Percentiles rank a stretch among this genome's conserved stretches.
Evolutionary conservation across 2,329 filamentous ascomycete species (phyloP).

Genomic region (Pezicula carpinea): DNA sequence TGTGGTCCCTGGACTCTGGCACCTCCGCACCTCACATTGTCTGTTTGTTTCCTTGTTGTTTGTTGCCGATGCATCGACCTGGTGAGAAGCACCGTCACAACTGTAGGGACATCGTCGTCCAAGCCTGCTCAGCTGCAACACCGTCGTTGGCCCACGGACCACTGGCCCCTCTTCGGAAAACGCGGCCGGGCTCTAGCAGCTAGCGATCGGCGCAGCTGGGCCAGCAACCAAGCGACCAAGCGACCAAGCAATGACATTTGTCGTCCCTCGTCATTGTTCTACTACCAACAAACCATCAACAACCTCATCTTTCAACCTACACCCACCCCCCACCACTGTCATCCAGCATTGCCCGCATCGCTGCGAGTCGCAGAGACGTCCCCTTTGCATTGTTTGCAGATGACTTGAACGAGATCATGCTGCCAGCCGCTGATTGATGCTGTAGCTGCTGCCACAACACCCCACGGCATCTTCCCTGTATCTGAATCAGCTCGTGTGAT

Average conservation of each 20-base stretch:
- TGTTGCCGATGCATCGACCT: too few relatives aligned
- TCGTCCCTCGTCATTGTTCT: background rate
- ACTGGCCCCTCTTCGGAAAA: too few relatives aligned
- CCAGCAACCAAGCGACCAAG: background rate
- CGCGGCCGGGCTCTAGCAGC: too few relatives aligned
- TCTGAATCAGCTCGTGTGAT: slow-evolving; percentile 18
- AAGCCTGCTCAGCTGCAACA: too few relatives aligned
- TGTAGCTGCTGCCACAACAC: slow-evolving; percentile 3
- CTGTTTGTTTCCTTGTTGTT: too few relatives aligned
- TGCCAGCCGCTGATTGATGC: slow-evolving; percentile 15
- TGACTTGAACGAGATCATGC: slow-evolving; percentile 18
- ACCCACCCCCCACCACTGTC: background rate
- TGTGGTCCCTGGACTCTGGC: too few relatives aligned
- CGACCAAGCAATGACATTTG: background rate
- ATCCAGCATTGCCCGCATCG: background rate
- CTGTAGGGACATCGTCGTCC: too few relatives aligned
- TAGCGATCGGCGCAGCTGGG: background rate
- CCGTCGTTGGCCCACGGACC: too few relatives aligned
- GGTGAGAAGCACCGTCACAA: too few relatives aligned
- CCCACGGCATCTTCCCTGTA: slow-evolving; percentile 8
- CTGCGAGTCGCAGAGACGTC: background rate
- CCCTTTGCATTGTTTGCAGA: slow-evolving; percentile 7
- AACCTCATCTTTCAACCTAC: background rate
- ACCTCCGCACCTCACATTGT: too few relatives aligned
- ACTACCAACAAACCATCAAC: background rate